phyloP scores from a whole-genome alignment of 495 filamentous ascomycete species.

The Xylaria grammica region DNA sequence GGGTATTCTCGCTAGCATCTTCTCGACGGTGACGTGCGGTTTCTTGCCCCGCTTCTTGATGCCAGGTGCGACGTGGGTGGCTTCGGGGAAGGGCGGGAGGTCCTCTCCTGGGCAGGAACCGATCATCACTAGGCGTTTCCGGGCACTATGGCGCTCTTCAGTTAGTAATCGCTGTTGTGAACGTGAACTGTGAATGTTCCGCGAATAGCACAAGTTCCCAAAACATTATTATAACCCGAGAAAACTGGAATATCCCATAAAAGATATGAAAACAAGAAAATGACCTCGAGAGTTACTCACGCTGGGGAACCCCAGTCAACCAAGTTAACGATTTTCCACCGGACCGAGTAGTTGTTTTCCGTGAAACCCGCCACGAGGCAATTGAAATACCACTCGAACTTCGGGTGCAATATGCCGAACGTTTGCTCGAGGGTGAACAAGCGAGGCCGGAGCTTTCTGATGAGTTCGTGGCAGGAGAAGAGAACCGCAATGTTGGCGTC shows the following conservation, averaged over 20 bases:
- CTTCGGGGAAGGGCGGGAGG: slow-evolving; percentile 70
- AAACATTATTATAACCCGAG: too few relatives aligned
- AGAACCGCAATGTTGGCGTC: slow-evolving; percentile 75
- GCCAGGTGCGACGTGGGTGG: slow-evolving; percentile 64
- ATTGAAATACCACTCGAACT: slow-evolving; percentile 60
- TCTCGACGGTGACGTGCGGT: slow-evolving; percentile 36
- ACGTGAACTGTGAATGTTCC: neutral
- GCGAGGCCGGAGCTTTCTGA: slow-evolving; percentile 67
- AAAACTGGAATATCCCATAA: neutral
- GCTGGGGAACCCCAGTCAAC: slow-evolving; percentile 52
- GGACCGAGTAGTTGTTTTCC: slow-evolving; percentile 69
- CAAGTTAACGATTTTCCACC: slow-evolving; percentile 56
- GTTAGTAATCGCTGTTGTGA: neutral
- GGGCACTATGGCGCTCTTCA: slow-evolving; percentile 9
- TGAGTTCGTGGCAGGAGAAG: slow-evolving; percentile 64
- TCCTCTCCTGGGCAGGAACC: slow-evolving; percentile 79
- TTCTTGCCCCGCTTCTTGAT: slow-evolving; percentile 49
- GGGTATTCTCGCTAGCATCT: slow-evolving; percentile 45
- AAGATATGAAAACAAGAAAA: neutral
- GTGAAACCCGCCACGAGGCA: slow-evolving; percentile 69
- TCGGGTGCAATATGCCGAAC: slow-evolving; percentile 60
- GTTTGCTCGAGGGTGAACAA: slow-evolving; percentile 88
- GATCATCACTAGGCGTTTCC: slow-evolving; percentile 72
- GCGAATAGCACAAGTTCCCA: too few relatives aligned
- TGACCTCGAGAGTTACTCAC: neutral